Evolutionary conservation across 1,284 basidiomycete genomes (phyloP).

Genomic region (Fomitopsis betulina): DNA sequence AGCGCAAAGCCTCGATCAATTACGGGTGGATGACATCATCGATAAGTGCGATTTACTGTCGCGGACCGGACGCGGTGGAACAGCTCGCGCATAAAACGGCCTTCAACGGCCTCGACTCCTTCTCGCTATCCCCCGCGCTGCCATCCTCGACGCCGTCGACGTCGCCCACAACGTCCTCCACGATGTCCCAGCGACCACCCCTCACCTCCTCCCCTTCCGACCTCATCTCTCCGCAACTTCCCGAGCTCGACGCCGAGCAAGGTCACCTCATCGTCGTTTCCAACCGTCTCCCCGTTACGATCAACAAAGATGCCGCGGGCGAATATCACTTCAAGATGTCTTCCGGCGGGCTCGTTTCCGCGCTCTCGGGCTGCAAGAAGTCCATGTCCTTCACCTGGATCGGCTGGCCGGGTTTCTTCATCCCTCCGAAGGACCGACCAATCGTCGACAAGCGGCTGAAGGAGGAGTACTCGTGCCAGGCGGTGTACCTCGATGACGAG

Average conservation of each 20-base stretch:
- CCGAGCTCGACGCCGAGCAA: conserved; percentile 35
- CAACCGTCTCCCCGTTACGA: conserved; percentile 92
- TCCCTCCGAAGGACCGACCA: conserved; percentile 83
- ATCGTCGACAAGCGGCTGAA: conserved; percentile 84
- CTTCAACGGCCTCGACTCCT: neutral
- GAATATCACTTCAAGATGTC: conserved; percentile 98
- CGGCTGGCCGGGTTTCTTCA: conserved; percentile 89
- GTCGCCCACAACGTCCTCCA: neutral
- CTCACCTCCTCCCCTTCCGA: conserved; percentile 15
- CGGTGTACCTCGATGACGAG: conserved; percentile 96
- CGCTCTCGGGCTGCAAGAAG: conserved; percentile 94
- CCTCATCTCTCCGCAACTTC: conserved; percentile 16
- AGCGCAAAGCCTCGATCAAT: neutral
- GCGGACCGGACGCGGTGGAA: neutral
- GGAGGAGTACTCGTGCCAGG: conserved; percentile 96
- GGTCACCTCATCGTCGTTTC: conserved; percentile 92
- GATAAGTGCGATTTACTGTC: conserved; percentile 3
- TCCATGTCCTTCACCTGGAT: conserved; percentile 96
- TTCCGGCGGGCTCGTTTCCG: conserved; percentile 91
- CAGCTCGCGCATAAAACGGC: neutral
- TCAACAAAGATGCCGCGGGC: conserved; percentile 81
- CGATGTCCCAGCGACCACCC: neutral
- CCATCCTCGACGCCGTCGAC: neutral
- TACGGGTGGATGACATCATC: conserved; percentile 5
- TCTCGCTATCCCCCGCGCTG: neutral